phyloP scores from a whole-genome alignment of 163 green algal species.

The Chloromonas sp. region DNA sequence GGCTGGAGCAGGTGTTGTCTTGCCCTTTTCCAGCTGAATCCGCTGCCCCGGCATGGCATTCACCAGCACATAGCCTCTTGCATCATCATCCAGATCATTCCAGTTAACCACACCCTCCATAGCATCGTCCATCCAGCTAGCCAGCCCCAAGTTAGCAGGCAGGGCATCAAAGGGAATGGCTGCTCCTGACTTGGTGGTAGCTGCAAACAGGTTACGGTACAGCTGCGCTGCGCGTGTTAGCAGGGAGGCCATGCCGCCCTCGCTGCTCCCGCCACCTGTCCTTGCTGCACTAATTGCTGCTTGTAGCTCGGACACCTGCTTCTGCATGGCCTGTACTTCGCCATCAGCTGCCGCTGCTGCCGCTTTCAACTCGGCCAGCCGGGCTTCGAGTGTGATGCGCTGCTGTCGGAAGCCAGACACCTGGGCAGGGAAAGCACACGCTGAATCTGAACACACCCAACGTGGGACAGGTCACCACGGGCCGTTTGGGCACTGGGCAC shows the following conservation, averaged over 20 bases:
- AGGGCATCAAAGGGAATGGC: constrained; percentile 37
- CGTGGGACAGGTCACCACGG: too few relatives aligned
- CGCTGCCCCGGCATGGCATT: constrained; percentile 39
- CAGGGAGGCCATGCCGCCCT: constrained; percentile 13
- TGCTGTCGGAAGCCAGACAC: not conserved
- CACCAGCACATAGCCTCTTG: constrained; percentile 29
- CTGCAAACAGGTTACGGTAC: constrained; percentile 37
- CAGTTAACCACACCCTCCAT: constrained; percentile 20
- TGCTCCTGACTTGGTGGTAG: constrained; percentile 14
- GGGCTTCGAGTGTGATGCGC: constrained; percentile 13
- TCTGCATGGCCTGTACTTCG: not conserved
- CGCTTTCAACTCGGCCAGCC: not conserved
- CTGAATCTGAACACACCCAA: too few relatives aligned
- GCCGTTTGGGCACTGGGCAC: too few relatives aligned
- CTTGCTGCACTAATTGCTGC: not conserved
- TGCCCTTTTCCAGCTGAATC: not conserved
- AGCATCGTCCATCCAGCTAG: constrained; percentile 40
- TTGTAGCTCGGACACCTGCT: not conserved
- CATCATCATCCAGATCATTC: constrained; percentile 15
- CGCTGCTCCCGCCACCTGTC: not conserved
- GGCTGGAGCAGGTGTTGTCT: not conserved
- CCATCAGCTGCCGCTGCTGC: constrained; percentile 1
- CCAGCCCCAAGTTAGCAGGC: constrained; percentile 30
- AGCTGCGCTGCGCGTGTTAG: constrained; percentile 27
- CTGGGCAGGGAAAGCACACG: too few relatives aligned